These are phyloP conservation scores for Kregervanrija delftensis DNA, from an alignment of 805 yeast species.

Conservation along the genomic window DNA sequence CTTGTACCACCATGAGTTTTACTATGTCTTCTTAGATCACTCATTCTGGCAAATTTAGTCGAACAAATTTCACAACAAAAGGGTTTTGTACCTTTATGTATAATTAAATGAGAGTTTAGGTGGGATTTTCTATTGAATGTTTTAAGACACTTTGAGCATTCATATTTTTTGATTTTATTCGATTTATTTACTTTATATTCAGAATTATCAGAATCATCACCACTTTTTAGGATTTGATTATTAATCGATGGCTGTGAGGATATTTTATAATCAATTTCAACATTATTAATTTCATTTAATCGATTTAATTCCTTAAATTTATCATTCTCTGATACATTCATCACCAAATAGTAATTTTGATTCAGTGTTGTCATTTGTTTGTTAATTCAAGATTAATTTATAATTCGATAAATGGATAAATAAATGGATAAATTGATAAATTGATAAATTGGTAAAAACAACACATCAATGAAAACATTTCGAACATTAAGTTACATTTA, in stretches of 20 bases:
- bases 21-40: constrained; percentile 20
- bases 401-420: too few relatives aligned
- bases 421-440: too few relatives aligned
- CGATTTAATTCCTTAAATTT: too few relatives aligned
- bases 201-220: not conserved
- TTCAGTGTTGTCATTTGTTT: too few relatives aligned
- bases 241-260: not conserved
- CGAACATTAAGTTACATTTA: too few relatives aligned
- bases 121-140: not conserved
- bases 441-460: too few relatives aligned
- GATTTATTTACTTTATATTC: not conserved
- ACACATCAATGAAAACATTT: too few relatives aligned
- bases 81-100: not conserved
- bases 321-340: too few relatives aligned
- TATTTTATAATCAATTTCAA: too few relatives aligned
- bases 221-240: not conserved
- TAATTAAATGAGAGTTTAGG: not conserved
- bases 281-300: too few relatives aligned
- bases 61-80: constrained; percentile 18
- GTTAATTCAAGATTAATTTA: too few relatives aligned
- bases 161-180: not conserved
- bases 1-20: constrained; percentile 9
- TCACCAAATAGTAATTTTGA: too few relatives aligned
- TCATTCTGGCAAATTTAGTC: constrained; percentile 18
- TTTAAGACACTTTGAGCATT: not conserved